Base-by-base conservation (phyloP, 768 basidiomycete species). In the Dendrothele bispora region DNA sequence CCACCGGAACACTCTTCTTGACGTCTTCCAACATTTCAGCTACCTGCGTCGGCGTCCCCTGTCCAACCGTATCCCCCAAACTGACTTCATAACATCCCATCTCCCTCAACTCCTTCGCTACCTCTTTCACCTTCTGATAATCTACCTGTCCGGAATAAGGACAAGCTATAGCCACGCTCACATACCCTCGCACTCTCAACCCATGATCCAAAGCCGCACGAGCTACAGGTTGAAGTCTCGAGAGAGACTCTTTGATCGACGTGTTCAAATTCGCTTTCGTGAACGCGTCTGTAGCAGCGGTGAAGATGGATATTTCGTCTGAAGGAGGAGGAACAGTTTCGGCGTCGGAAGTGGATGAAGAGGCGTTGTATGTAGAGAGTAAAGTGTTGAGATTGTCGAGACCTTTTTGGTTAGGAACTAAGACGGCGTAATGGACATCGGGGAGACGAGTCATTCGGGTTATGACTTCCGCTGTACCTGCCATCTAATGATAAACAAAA, bases 41-140 rank as follows among this genome's bases (percentile, higher is more conserved):
- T 25, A 95, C 78, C 30, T 79, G 78, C 21, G 71, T 67, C 0
- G 94, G 91, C 38, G 84, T 88, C 2, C 88, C 95, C 39, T 82
- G 82, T 0, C 95, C 95, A 2, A 91, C 88, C 2, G 95, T 98
- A 62, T 98, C 95, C 0, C 92, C 93, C 18, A 98, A 68, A 56
- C 89, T 89, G 41, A 95, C 82, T 64, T 98, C 90, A 62, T 95
- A 95, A 61, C 92, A 95, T 0, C 95, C 95, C 89, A 97, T 94
- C 50, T 91, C 83, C 4, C 83, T 50, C 28, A 98, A 63, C 53
- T 79, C 83, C 52, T 78, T 78, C 0, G 90, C 72, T 20, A 95
- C 80, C 30, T 86, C 80, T 42, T 81, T 73, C 7, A 93, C 91
- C 15, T 66, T 66, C 38, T 66, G 64, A 14, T 80, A 80, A 52